Evolutionary conservation across 2,329 filamentous ascomycete genomes (phyloP).

Genomic region (Setomelanomma holmii): DNA sequence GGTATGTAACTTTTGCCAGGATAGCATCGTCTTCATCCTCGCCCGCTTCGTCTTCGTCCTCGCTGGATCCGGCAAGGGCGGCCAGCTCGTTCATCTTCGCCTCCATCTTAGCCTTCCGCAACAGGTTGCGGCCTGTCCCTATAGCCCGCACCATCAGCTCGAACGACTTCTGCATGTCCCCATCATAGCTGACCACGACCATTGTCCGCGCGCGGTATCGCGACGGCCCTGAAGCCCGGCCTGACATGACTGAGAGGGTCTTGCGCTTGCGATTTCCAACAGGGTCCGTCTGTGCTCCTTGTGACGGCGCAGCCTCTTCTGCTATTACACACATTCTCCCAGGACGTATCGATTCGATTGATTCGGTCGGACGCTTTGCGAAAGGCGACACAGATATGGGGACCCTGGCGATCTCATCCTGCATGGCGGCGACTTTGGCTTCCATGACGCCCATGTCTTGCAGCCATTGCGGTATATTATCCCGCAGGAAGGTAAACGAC

Average conservation of each 20-base stretch:
- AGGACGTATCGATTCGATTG: conserved; percentile 45
- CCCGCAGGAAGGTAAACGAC: conserved; percentile 47
- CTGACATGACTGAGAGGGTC: conserved; percentile 51
- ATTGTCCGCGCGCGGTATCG: conserved; percentile 75
- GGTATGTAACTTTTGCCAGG: conserved; percentile 46
- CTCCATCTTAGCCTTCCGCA: conserved; percentile 88
- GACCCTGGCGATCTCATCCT: conserved; percentile 40
- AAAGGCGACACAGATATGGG: conserved; percentile 35
- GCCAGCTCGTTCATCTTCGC: conserved; percentile 67
- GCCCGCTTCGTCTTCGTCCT: conserved; percentile 28
- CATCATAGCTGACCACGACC: conserved; percentile 92
- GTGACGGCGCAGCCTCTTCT: conserved; percentile 25
- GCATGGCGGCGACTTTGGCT: conserved; percentile 43
- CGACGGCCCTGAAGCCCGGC: conserved; percentile 49
- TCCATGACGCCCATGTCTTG: conserved; percentile 40
- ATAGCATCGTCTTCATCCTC: conserved; percentile 35
- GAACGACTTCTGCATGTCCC: conserved; percentile 81
- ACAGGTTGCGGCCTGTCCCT: conserved; percentile 78
- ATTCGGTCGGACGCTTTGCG: conserved; percentile 42
- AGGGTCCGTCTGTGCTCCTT: conserved; percentile 22
- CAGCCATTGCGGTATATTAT: conserved; percentile 49
- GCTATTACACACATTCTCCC: conserved; percentile 30
- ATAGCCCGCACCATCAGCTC: conserved; percentile 84
- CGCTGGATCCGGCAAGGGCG: conserved; percentile 40
- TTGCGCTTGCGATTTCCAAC: conserved; percentile 51